A percentile compares a stretch with the other conserved stretches of the same genome.
phyloP scores from a whole-genome alignment of 1,139 yeast species.

The Ashbya aceris region DNA sequence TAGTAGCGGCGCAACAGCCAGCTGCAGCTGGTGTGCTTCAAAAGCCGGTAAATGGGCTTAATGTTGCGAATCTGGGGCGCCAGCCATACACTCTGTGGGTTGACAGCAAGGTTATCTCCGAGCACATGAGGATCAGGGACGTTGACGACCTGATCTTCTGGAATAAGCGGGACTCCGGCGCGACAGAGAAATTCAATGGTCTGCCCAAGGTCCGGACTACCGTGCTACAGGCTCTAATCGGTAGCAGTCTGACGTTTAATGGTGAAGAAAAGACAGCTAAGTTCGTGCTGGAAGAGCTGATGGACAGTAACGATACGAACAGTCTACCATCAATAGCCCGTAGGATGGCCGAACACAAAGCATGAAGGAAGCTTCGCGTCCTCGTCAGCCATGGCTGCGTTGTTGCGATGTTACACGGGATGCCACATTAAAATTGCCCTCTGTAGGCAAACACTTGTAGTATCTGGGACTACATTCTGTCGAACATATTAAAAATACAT shows the following conservation, averaged over 20 bases:
- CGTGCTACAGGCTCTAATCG: constrained; percentile 65
- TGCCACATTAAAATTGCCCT: too few species aligned
- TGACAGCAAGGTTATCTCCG: constrained; percentile 43
- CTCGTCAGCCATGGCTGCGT: too few species aligned
- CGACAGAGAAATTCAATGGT: constrained; percentile 44
- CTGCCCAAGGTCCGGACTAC: constrained; percentile 56
- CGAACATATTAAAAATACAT: too few species aligned
- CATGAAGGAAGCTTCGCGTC: too few species aligned
- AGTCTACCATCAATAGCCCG: constrained; percentile 16
- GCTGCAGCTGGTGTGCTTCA: constrained; percentile 1
- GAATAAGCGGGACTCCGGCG: constrained; percentile 50
- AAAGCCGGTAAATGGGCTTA: constrained; percentile 42
- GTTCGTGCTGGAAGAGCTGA: constrained; percentile 42
- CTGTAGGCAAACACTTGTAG: too few species aligned
- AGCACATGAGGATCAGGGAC: constrained; percentile 41
- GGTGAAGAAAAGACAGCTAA: constrained; percentile 53
- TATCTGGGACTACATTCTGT: too few species aligned
- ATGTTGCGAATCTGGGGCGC: constrained; percentile 59
- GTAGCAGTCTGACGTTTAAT: constrained; percentile 64
- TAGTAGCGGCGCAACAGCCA: constrained; percentile 33
- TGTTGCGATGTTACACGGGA: too few species aligned
- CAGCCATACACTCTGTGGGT: constrained; percentile 42
- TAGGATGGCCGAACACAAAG: too few species aligned
- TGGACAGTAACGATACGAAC: constrained; percentile 13
- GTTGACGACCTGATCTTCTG: constrained; percentile 60